Evolutionary conservation across 352 stramenopile species (phyloP), one percentile per base, ranked within the genome.

Genomic region (Globisporangium splendens): DNA sequence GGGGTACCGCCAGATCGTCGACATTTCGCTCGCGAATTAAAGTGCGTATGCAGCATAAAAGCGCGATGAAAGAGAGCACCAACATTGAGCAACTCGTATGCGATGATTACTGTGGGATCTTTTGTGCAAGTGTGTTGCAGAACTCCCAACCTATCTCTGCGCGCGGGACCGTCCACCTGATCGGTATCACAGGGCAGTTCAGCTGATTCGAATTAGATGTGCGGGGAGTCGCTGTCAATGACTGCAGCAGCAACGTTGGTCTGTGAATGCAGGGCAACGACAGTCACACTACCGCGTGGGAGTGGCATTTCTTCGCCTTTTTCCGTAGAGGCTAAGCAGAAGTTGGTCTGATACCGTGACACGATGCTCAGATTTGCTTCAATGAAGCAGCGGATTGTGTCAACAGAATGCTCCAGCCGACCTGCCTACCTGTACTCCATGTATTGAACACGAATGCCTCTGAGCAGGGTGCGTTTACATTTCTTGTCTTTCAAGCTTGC

Each of bases 1-100:
- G 43, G 83, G 83, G 6, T 63, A 85, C 50, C 58, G 55, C 20
- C 69, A 77, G 24, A 65, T 92, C 24, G 79, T 86, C 52, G 60
- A 73, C 31, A 61, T 91, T 54, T 83, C 79, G 15, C 66, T 86
- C 15, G 62, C 71, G 2, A 62, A 70, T 17, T 80, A 62, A 56
- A 0, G 8, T 51, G 10, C 39, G 14, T 17, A 42, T 44, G 15
- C 15, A 35, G 18, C 24, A 14, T 35, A 35, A 35, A 31, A 35
- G 28, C 5, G 28, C 28, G 5, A 35, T 10, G 28, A 10, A 35
- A 11, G n/a, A 10, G 28, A 10, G 28, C 28, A 10, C 5, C 28
- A 35, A 11, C 10, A 8, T 35, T 35, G 28, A 35, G 7, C 28
- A 35, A 35, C 28, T 35, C 28, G 5, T 4, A 35, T 35, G 28